These are phyloP conservation scores for Candolleomyces eurysporus DNA, from an alignment of 768 basidiomycete genomes.

Conservation along the genomic window DNA sequence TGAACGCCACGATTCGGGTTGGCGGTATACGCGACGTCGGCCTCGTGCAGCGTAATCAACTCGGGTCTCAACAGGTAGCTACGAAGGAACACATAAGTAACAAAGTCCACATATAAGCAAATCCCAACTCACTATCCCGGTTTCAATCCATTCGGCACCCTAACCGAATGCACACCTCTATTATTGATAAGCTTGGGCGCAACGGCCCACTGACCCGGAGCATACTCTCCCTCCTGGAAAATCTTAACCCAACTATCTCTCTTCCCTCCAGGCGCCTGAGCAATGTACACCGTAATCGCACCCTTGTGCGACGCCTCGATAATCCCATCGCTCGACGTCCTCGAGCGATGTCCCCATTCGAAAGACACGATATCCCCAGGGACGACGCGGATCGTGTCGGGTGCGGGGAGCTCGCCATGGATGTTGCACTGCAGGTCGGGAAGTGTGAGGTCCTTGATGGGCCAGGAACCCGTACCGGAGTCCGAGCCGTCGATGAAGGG, in stretches of 20 bases:
- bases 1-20: constrained; percentile 43
- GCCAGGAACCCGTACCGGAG: constrained; percentile 11
- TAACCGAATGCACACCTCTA: constrained; percentile 30
- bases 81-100: neutral
- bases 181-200: constrained; percentile 30
- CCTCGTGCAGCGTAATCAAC: constrained; percentile 33
- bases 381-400: constrained; percentile 25
- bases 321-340: constrained; percentile 26
- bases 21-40: constrained; percentile 25
- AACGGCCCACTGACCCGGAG: constrained; percentile 24
- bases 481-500: constrained; percentile 13
- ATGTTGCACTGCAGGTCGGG: constrained; percentile 29
- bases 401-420: constrained; percentile 5
- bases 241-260: constrained; percentile 31
- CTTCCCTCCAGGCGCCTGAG: constrained; percentile 21
- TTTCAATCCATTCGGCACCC: constrained; percentile 15
- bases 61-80: constrained; percentile 27
- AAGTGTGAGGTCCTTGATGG: constrained; percentile 19
- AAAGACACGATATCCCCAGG: constrained; percentile 32
- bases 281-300: constrained; percentile 33
- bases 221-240: constrained; percentile 26
- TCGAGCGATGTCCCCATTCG: constrained; percentile 31
- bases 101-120: neutral
- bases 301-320: constrained; percentile 35
- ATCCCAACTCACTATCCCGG: constrained; percentile 6